These are phyloP conservation scores for Metschnikowia dekortorum DNA, from an alignment of 805 yeast species.

Conservation along the genomic window DNA sequence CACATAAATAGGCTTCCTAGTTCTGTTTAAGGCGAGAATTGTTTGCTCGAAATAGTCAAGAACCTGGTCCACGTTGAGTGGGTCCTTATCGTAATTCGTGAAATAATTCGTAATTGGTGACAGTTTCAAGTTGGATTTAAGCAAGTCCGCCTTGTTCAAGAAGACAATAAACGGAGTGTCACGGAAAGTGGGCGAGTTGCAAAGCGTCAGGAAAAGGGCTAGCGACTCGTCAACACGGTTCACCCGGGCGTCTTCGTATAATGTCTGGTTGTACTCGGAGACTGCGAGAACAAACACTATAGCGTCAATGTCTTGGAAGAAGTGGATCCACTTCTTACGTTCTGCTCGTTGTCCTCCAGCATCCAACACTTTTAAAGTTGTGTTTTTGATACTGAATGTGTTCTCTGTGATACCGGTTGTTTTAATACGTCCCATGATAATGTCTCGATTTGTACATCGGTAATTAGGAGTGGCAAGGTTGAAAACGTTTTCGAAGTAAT, in stretches of 20 bases:
- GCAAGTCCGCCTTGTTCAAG: slow-evolving; percentile 81
- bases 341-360: slow-evolving; percentile 97
- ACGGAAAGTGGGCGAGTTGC: slow-evolving; percentile 81
- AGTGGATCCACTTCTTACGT: slow-evolving; percentile 90
- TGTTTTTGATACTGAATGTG: slow-evolving; percentile 58
- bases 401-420: slow-evolving; percentile 95
- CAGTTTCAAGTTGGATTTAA: slow-evolving; percentile 61
- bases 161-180: slow-evolving; percentile 87
- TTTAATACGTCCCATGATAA: slow-evolving; percentile 84
- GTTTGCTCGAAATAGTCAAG: slow-evolving; percentile 64
- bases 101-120: slow-evolving; percentile 69
- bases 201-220: slow-evolving; percentile 73
- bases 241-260: slow-evolving; percentile 85
- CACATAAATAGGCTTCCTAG: slow-evolving; percentile 75
- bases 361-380: slow-evolving; percentile 74
- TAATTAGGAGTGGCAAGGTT: slow-evolving; percentile 64
- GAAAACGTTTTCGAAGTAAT: slow-evolving; percentile 71
- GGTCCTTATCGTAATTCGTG: slow-evolving; percentile 68
- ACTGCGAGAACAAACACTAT: slow-evolving; percentile 85
- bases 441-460: slow-evolving; percentile 74
- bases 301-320: slow-evolving; percentile 86
- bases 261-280: slow-evolving; percentile 86
- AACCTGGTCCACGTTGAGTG: slow-evolving; percentile 63
- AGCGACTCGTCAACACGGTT: slow-evolving; percentile 91
- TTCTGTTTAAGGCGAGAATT: slow-evolving; percentile 60